phyloP scores from a whole-genome alignment of 1,139 yeast genomes.

The Candida sp. region DNA sequence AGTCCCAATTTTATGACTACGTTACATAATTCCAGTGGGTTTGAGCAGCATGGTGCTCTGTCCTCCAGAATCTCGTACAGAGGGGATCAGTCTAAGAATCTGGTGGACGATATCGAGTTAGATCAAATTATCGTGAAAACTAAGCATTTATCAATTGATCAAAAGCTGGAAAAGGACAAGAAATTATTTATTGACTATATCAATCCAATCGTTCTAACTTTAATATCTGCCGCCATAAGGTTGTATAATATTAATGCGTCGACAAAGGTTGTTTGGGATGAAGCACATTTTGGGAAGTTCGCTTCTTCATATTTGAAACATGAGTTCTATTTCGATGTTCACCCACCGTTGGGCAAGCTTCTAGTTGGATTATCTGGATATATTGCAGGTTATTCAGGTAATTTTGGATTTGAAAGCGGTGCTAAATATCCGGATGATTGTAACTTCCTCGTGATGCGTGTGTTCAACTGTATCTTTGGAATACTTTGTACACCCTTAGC shows the following conservation, averaged over 20 bases:
- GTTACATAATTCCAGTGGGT: background rate
- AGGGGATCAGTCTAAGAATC: background rate
- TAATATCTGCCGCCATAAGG: constrained; percentile 63
- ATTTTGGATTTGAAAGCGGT: constrained; percentile 66
- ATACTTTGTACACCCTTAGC: constrained; percentile 63
- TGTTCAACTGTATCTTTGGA: constrained; percentile 64
- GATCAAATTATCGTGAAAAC: constrained; percentile 26
- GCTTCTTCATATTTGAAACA: constrained; percentile 61
- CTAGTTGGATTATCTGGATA: constrained; percentile 65
- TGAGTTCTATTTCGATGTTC: constrained; percentile 74
- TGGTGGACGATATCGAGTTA: constrained; percentile 14
- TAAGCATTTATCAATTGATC: constrained; percentile 17
- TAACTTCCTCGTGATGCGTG: constrained; percentile 59
- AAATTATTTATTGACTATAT: constrained; percentile 16
- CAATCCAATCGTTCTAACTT: constrained; percentile 43
- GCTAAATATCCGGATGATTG: constrained; percentile 49
- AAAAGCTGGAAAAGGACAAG: constrained; percentile 4
- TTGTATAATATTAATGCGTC: constrained; percentile 63
- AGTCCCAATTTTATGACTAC: background rate
- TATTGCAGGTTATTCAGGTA: constrained; percentile 65
- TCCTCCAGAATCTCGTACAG: background rate
- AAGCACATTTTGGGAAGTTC: constrained; percentile 81
- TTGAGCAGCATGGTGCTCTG: background rate
- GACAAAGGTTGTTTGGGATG: constrained; percentile 88
- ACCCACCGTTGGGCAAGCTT: constrained; percentile 76